These are phyloP conservation scores for Tetraselmis chui DNA, from an alignment of 139 green algal genomes.

Conservation along the genomic window DNA sequence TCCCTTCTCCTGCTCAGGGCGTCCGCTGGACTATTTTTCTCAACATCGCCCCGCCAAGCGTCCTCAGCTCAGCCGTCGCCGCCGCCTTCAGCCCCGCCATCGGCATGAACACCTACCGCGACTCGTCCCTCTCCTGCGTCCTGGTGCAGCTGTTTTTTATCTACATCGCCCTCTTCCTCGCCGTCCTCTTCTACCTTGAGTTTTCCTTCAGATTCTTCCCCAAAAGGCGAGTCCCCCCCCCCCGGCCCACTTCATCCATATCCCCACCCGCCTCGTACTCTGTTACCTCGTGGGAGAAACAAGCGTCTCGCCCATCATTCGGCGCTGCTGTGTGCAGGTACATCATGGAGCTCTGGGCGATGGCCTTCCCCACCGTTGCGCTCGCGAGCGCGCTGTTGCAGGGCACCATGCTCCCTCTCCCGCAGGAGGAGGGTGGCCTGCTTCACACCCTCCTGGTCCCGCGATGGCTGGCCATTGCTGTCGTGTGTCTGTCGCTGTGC, in stretches of 20 bases:
- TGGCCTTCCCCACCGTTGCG: not conserved
- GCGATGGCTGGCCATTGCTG: not conserved
- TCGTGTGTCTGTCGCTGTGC: not conserved
- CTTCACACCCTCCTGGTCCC: not conserved
- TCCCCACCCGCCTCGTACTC: too few relatives aligned
- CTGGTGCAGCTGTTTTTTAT: not conserved
- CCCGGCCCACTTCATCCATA: too few relatives aligned
- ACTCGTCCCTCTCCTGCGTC: not conserved
- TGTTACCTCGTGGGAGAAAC: too few relatives aligned
- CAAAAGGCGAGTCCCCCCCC: not conserved
- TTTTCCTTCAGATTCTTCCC: not conserved
- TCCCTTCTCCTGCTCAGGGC: too few relatives aligned
- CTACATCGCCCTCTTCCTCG: not conserved
- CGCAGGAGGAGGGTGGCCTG: not conserved
- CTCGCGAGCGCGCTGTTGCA: not conserved
- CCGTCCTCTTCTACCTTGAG: not conserved
- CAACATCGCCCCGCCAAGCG: not conserved
- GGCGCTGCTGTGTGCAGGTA: not conserved
- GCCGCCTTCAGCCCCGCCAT: not conserved
- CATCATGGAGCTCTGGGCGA: not conserved
- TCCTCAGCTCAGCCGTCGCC: not conserved
- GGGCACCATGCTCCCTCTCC: not conserved
- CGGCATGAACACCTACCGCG: not conserved
- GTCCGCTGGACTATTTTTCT: not conserved
- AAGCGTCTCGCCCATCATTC: too few relatives aligned